Base-by-base conservation (phyloP, 805 yeast species). In the Saccharomycopsis oosterbeekiorum region DNA sequence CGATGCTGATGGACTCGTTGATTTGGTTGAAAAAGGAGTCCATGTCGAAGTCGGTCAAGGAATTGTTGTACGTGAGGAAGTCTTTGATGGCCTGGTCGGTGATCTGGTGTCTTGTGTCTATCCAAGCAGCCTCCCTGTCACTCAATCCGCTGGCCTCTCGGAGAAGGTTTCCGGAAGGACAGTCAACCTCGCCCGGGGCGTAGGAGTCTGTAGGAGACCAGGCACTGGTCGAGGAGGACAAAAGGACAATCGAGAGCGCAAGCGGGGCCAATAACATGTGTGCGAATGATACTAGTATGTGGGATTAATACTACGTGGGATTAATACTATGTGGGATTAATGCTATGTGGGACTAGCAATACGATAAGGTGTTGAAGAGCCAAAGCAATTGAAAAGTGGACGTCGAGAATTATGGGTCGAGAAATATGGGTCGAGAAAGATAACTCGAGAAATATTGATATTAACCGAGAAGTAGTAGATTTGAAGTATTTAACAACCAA, bases 171-270 rank as follows among this genome's bases (percentile, higher is more conserved):
- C 70, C 71, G 1, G 70, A 54, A 0, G 87, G 88, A 71, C 89
- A 85, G 2, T 75, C 72, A 5, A 84, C 80, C 14, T 72, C 70
- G 0, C 82, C 85, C 0, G 91, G 91, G 1, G 85, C 86, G 65
- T 85, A 85, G 0, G 59, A 55, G 39, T 59, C 50, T 19, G 64
- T 59, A 11, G 64, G 64, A 36, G 64, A 61, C 64, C 64, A 61
- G 11, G 64, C 64, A 36, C n/a, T n/a, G 24, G 60, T 21, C 21
- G 34, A 21, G 4, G 29, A 21, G 12, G 34, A 2, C 34, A 47
- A 47, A 10, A 47, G 53, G n/a, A 47, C n/a, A 12, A 21, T 21
- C 6, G 53, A 47, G n/a, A 47, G 14, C 10, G 26, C 14, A 12
- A 21, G 29, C 21, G 53, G 11, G 34, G 19, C 21, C 11, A 24